Evolutionary conservation across 2,329 filamentous ascomycete species (phyloP), one percentile per base, ranked within the genome.

Genomic region (Kalaharituber pfeilii): DNA sequence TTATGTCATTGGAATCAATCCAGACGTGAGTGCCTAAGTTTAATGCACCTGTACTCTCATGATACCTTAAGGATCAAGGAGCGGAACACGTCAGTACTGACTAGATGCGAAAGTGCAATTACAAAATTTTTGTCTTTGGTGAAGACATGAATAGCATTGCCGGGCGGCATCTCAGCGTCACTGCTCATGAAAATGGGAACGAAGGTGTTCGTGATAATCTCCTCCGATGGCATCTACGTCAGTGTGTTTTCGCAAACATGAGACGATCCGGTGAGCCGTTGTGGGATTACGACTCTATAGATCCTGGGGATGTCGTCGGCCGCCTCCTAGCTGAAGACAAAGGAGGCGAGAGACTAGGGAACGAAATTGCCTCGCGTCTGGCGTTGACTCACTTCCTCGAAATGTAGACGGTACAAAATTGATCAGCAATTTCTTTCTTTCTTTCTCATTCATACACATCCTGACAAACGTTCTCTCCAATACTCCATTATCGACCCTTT

Each of bases 191-290:
- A 20, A 58, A 24, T 24, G 55, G 15, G 4, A 22, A 25, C 27
- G 5, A 49, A 29, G 51, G 53, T 5, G 54, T 61, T 22, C 51
- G 50, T 9, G 53, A 64, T 36, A 22, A 64, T 49, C 57, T 65
- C 11, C 49, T 64, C 9, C 49, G 59, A 7, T 64, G 63, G 63
- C 61, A 65, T 49, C 64, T 65, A 30, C 54, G 59, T 7, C 62
- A 65, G 52, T 57, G 59, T 1, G 58, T 65, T 22, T 36, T 59
- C 22, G 56, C 55, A 5, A 64, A 66, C 50, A 60, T 66, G 59
- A 60, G 56, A 52, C 60, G 57, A 39, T 57, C 53, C 33, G 57
- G 63, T 22, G 63, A 65, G 51, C 62, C 62, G 8, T 8, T 45
- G 20, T 20, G 18, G 8, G 39, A 45, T 9, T 45, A 9, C 22